Percentiles rank a stretch among this genome's conserved stretches.
Conservation (phyloP, 805 yeast genomes). For the Sugiyamaella valdiviana region DNA sequence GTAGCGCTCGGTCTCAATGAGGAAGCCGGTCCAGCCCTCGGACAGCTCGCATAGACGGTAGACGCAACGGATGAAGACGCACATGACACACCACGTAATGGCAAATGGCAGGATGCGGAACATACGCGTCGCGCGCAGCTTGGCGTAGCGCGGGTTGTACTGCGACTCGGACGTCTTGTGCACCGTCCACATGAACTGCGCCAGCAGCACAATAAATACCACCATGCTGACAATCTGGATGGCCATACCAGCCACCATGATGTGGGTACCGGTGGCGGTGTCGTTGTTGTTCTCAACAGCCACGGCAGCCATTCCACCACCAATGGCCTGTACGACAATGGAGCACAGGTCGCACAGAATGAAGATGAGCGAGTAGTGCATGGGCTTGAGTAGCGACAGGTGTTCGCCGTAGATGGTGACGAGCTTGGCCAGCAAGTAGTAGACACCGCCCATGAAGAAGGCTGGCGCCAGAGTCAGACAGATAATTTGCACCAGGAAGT, state of each 20-base stretch:
- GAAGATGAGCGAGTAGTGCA: slow-evolving; percentile 58
- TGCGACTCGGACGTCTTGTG: not conserved
- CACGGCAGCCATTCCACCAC: slow-evolving; percentile 66
- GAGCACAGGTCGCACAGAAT: slow-evolving; percentile 60
- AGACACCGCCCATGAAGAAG: slow-evolving; percentile 78
- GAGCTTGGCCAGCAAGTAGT: slow-evolving; percentile 62
- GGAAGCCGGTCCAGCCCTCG: slow-evolving; percentile 64
- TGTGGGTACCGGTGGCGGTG: slow-evolving; percentile 46
- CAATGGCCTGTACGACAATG: slow-evolving; percentile 61
- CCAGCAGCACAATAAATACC: slow-evolving; percentile 48
- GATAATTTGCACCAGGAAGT: slow-evolving; percentile 58
- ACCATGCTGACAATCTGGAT: slow-evolving; percentile 69
- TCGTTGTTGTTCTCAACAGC: slow-evolving; percentile 32
- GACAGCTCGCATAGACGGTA: slow-evolving; percentile 70
- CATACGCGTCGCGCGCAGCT: slow-evolving; percentile 9
- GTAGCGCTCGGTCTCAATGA: slow-evolving; percentile 55
- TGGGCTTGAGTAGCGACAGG: slow-evolving; percentile 49
- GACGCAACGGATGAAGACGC: slow-evolving; percentile 42
- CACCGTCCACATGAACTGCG: slow-evolving; percentile 33
- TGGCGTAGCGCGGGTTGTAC: slow-evolving; percentile 13
- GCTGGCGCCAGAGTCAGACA: slow-evolving; percentile 75
- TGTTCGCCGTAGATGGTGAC: slow-evolving; percentile 54
- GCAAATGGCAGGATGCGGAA: slow-evolving; percentile 15
- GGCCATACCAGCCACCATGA: slow-evolving; percentile 74
- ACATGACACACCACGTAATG: slow-evolving; percentile 19